Evolutionary conservation across 345 rosid genomes (phyloP).

Genomic region (Brassica juncea): DNA sequence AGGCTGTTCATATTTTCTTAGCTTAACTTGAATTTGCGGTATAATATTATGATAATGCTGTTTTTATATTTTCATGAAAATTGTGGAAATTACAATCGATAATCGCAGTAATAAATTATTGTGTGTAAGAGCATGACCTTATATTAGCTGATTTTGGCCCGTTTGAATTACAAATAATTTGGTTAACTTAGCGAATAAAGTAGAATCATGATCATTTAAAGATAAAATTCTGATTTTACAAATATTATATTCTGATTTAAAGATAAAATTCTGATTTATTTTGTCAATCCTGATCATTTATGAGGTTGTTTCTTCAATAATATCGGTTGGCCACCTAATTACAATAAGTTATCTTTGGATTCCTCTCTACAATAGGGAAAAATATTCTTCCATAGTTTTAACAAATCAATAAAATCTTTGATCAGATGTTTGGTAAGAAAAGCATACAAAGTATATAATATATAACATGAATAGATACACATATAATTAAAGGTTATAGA

Average conservation of each 20-base stretch:
- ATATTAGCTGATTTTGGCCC: neutral
- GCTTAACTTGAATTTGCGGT: neutral
- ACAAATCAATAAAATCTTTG: neutral
- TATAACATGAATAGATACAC: neutral
- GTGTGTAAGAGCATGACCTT: neutral
- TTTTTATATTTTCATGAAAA: neutral
- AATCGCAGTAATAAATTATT: neutral
- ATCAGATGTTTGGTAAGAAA: constrained; percentile 25
- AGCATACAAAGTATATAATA: neutral
- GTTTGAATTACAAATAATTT: neutral
- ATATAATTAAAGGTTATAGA: neutral
- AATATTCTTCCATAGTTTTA: constrained; percentile 10
- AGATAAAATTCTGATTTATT: neutral
- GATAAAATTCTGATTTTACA: neutral
- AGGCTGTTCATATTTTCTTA: neutral
- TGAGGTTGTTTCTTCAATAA: constrained; percentile 25
- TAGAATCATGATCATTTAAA: constrained; percentile 4
- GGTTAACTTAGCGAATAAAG: constrained; percentile 3
- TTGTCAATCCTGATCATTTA: neutral
- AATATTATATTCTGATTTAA: neutral
- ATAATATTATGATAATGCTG: neutral
- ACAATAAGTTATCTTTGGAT: constrained; percentile 33
- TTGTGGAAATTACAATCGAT: neutral
- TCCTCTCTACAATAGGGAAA: constrained; percentile 17
- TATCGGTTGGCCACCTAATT: constrained; percentile 17